A percentile compares a stretch with the other conserved stretches of the same genome.
Conservation (phyloP, 345 rosid species). For the Fremontodendron californicum region DNA sequence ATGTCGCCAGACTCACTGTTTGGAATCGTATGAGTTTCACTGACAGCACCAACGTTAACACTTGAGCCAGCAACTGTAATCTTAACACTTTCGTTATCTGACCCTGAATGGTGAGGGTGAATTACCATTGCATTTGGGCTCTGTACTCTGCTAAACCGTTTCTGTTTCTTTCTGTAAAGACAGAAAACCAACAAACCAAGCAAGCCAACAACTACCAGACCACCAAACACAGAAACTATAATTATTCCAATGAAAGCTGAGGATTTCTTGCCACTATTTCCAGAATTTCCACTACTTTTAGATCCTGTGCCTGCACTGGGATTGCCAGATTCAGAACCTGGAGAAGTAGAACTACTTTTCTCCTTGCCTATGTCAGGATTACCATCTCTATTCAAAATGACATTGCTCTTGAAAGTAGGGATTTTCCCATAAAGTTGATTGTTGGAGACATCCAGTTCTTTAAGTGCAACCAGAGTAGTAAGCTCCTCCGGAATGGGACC, state of each 20-base stretch:
- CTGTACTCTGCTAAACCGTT: slow-evolving; percentile 5
- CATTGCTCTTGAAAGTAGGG: not conserved
- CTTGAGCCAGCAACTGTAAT: slow-evolving; percentile 5
- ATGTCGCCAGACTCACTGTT: not conserved
- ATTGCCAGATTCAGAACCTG: not conserved
- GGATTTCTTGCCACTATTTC: not conserved
- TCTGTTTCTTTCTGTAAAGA: slow-evolving; percentile 1
- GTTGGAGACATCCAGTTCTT: slow-evolving; percentile 5
- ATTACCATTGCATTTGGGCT: slow-evolving; percentile 4
- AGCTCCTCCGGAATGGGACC: not conserved
- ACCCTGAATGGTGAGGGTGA: not conserved
- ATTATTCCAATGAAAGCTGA: not conserved
- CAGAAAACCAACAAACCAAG: slow-evolving; percentile 50
- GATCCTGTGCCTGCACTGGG: not conserved
- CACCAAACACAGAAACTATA: slow-evolving; percentile 31
- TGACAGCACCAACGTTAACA: not conserved
- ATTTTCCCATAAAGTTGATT: slow-evolving; percentile 2
- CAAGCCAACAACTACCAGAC: slow-evolving; percentile 38
- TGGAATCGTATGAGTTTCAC: not conserved
- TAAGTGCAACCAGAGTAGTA: not conserved
- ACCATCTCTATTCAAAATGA: not conserved
- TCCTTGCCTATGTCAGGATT: not conserved
- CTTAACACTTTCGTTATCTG: not conserved
- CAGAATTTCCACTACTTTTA: not conserved
- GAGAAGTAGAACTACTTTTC: not conserved